Percentiles rank a stretch among this genome's conserved stretches.
phyloP scores from a whole-genome alignment of 148 eudicot genomes.

The Salicornia ramosissima region DNA sequence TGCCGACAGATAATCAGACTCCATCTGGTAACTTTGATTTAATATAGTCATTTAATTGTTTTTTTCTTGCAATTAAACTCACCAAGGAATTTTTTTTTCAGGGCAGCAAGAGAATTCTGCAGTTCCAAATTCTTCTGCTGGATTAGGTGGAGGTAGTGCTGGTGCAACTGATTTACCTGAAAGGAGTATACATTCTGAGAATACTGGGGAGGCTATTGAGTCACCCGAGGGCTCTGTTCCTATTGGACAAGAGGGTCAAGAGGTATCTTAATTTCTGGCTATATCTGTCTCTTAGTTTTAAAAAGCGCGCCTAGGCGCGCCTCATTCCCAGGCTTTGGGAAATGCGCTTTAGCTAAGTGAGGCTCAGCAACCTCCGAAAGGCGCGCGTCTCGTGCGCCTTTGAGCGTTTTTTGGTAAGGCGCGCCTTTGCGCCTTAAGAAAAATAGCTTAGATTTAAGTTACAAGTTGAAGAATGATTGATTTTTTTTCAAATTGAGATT shows the following conservation, averaged over 20 bases:
- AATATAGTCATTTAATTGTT: not conserved
- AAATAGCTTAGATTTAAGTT: no score
- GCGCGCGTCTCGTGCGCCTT: no score
- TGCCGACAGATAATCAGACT: conserved; percentile 37
- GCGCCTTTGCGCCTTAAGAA: no score
- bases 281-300: no score
- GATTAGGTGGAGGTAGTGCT: conserved; percentile 28
- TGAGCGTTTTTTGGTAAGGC: no score
- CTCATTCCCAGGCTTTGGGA: no score
- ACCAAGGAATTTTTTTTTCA: conserved; percentile 12
- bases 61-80: not conserved
- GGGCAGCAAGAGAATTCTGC: conserved; percentile 37
- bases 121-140: conserved; percentile 34
- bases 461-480: no score
- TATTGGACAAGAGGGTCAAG: conserved; percentile 26
- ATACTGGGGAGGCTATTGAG: conserved; percentile 24
- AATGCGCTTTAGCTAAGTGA: no score
- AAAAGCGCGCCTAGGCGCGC: no score
- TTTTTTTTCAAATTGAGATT: no score
- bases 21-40: conserved; percentile 35
- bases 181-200: conserved; percentile 14
- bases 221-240: conserved; percentile 14
- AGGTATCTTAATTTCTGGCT: conserved; percentile 29
- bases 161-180: conserved; percentile 16
- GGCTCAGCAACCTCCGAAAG: no score